Percentiles rank a stretch among this genome's conserved stretches.
phyloP scores from a whole-genome alignment of 2,329 filamentous ascomycete species.

The Trichoderma sp. region DNA sequence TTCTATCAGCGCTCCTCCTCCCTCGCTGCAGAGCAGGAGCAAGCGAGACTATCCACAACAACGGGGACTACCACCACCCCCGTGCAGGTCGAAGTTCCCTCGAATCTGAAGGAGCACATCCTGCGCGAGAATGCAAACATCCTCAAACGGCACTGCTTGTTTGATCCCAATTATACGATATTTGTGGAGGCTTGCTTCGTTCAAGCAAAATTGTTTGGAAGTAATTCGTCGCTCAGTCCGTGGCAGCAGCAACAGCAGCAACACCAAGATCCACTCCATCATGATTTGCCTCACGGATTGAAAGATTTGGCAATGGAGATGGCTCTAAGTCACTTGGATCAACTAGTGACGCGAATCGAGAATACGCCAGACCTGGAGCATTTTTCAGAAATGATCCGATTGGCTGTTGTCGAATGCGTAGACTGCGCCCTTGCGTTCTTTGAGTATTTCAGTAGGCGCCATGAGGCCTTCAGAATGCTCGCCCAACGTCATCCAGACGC shows the following conservation, averaged over 20 bases:
- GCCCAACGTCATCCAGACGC: constrained; percentile 62
- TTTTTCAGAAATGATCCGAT: constrained; percentile 53
- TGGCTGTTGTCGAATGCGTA: constrained; percentile 50
- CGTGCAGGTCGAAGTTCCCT: constrained; percentile 49
- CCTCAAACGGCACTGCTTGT: constrained; percentile 76
- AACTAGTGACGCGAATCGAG: constrained; percentile 71
- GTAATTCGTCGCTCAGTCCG: constrained; percentile 21
- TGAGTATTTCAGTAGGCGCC: constrained; percentile 60
- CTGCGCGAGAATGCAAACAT: constrained; percentile 70
- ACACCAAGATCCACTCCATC: not conserved
- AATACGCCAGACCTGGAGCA: constrained; percentile 64
- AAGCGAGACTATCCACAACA: constrained; percentile 39
- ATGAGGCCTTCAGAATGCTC: constrained; percentile 63
- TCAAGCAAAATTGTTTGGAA: constrained; percentile 53
- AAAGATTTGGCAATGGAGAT: constrained; percentile 57
- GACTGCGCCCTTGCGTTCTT: constrained; percentile 61
- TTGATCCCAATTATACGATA: constrained; percentile 68
- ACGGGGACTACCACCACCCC: constrained; percentile 37
- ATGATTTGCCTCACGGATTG: constrained; percentile 31
- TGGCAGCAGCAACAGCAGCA: not conserved
- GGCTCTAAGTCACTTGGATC: constrained; percentile 68
- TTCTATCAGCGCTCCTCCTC: constrained; percentile 86
- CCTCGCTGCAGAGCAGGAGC: constrained; percentile 57
- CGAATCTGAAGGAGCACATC: constrained; percentile 60
- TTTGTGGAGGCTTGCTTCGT: constrained; percentile 67